Evolutionary conservation across 169 alveolate species (phyloP).

Genomic region (Eimeria sp.): DNA sequence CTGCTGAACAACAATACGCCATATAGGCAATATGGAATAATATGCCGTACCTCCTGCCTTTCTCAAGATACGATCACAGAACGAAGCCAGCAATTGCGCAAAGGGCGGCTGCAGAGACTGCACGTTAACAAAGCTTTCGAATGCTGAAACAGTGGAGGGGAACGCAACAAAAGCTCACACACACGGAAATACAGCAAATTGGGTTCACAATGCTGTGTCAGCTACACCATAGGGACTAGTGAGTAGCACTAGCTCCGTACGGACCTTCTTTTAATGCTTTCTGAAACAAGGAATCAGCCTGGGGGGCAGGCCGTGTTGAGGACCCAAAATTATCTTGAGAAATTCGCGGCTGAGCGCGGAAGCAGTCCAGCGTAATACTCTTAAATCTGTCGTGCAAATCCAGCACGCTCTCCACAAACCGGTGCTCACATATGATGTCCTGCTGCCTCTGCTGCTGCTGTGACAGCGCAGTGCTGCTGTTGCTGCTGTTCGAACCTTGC

Average conservation of each 20-base stretch:
- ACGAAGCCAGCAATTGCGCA: conserved; percentile 78
- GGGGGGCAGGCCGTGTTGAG: conserved; percentile 55
- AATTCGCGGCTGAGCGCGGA: conserved; percentile 61
- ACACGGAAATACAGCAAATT: not conserved
- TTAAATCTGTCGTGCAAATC: conserved; percentile 77
- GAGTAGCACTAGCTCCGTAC: not conserved
- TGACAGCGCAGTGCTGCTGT: conserved; percentile 52
- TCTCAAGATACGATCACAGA: conserved; percentile 82
- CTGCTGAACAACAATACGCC: not conserved
- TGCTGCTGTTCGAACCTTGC: conserved; percentile 65
- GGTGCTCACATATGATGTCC: conserved; percentile 59
- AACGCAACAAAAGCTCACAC: conserved; percentile 10
- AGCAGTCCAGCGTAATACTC: conserved; percentile 76
- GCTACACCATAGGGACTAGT: not conserved
- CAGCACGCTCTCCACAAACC: conserved; percentile 78
- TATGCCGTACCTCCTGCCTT: conserved; percentile 73
- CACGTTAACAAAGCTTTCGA: conserved; percentile 82
- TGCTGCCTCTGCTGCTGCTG: conserved; percentile 72
- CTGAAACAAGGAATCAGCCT: conserved; percentile 84
- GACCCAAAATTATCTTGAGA: conserved; percentile 29
- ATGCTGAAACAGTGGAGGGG: conserved; percentile 58
- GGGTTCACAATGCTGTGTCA: not conserved
- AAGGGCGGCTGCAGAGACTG: conserved; percentile 73
- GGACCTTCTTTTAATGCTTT: conserved; percentile 84
- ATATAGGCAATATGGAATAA: not conserved